phyloP scores from a whole-genome alignment of 345 rosid genomes.

The Populus tremula region DNA sequence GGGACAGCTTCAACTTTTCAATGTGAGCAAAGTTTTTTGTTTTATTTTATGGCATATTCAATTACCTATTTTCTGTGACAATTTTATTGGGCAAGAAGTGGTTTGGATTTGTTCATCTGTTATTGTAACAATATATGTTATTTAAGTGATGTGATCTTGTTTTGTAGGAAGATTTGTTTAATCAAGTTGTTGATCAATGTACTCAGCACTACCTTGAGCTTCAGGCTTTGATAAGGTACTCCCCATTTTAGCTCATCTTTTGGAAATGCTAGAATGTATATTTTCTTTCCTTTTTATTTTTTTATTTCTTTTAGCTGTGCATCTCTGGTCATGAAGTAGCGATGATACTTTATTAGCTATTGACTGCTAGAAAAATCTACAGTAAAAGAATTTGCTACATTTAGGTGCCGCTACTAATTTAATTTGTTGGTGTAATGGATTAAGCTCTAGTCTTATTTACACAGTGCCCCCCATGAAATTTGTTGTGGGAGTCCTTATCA shows the following conservation, averaged over 20 bases:
- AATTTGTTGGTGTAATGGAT: neutral
- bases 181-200: constrained; percentile 33
- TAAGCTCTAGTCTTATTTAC: neutral
- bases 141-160: neutral
- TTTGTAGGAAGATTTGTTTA: constrained; percentile 27
- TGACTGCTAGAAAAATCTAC: too few species aligned
- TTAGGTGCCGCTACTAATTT: neutral
- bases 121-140: neutral
- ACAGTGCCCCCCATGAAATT: neutral
- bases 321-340: too few species aligned
- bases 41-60: neutral
- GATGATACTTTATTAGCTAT: too few species aligned
- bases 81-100: neutral
- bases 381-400: neutral
- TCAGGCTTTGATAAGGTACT: constrained; percentile 30
- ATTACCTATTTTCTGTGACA: neutral
- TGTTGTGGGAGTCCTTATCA: neutral
- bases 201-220: constrained; percentile 28
- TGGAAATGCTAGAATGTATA: neutral
- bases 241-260: neutral
- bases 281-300: neutral
- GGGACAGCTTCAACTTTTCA: constrained; percentile 34
- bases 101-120: neutral
- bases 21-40: constrained; percentile 14
- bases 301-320: neutral